These are phyloP conservation scores for Podosphaera fusca DNA, from an alignment of 2,329 filamentous ascomycete species.

Conservation along the genomic window DNA sequence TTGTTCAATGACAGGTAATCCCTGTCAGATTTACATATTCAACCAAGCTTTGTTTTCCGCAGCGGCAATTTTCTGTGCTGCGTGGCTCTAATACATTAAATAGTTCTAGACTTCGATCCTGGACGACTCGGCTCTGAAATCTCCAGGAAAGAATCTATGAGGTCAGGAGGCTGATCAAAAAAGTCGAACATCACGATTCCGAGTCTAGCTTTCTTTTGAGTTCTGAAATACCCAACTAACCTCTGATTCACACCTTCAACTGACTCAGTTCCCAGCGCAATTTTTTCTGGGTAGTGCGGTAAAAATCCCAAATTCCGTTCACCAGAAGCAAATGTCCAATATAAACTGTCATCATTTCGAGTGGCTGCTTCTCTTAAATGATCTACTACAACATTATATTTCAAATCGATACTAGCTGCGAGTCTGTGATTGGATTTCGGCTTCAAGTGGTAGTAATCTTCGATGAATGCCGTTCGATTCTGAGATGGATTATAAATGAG, in stretches of 20 bases:
- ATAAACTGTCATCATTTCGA: constrained; percentile 18
- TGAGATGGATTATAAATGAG: constrained; percentile 20
- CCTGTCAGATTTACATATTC: too few relatives aligned
- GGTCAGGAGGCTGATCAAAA: constrained; percentile 21
- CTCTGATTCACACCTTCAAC: constrained; percentile 23
- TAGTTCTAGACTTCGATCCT: too few relatives aligned
- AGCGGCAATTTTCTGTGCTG: too few relatives aligned
- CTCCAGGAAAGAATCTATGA: constrained; percentile 20
- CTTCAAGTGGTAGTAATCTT: constrained; percentile 24
- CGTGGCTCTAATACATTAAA: too few relatives aligned
- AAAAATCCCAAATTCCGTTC: constrained; percentile 20
- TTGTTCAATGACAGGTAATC: too few relatives aligned
- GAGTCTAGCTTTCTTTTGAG: constrained; percentile 18
- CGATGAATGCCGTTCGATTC: constrained; percentile 22
- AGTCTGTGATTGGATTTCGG: constrained; percentile 15
- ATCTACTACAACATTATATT: constrained; percentile 21
- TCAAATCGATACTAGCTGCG: constrained; percentile 20
- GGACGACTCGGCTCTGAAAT: not conserved
- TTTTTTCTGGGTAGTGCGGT: constrained; percentile 21
- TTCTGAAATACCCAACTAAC: constrained; percentile 18
- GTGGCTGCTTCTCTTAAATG: constrained; percentile 20
- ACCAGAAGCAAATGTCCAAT: constrained; percentile 25
- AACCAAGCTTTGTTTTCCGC: too few relatives aligned
- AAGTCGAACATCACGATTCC: constrained; percentile 30
- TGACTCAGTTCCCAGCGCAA: constrained; percentile 22